Conservation (phyloP, 139 green algal species). For the Desmodesmus armatus region DNA sequence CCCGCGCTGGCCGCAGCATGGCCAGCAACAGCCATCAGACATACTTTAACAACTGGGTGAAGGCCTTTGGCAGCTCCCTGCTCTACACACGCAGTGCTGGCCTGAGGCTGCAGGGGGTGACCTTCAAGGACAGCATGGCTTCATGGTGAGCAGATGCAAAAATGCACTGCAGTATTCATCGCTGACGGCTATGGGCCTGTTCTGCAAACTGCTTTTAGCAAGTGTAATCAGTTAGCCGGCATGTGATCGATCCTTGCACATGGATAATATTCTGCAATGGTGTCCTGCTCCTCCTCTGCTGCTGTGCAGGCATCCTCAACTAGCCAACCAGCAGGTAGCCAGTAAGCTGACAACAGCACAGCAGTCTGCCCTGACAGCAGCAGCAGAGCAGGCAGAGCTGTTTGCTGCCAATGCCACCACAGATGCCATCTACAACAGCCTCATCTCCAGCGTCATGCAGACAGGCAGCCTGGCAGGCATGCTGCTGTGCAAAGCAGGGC, state of each 20-base stretch:
- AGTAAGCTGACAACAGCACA: background rate
- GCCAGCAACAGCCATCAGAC: background rate
- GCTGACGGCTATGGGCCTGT: no score
- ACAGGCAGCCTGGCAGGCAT: background rate
- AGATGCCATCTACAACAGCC: background rate
- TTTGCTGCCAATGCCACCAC: background rate
- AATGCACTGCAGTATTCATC: no score
- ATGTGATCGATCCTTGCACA: background rate
- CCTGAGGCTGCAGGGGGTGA: background rate
- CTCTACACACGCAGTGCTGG: background rate
- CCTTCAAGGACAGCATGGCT: background rate
- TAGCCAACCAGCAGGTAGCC: background rate
- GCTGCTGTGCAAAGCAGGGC: background rate
- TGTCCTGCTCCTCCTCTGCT: background rate
- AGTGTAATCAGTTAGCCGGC: background rate
- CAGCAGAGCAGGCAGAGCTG: background rate
- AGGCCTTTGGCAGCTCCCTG: background rate
- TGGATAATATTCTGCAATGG: background rate
- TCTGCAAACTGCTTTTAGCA: no score
- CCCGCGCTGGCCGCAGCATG: background rate
- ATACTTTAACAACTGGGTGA: background rate
- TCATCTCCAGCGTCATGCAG: background rate
- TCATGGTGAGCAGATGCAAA: background rate
- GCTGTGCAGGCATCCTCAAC: background rate
- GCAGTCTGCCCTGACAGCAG: background rate